Base-by-base conservation (phyloP, 148 eudicot species). In the Dysphania ambrosioides region DNA sequence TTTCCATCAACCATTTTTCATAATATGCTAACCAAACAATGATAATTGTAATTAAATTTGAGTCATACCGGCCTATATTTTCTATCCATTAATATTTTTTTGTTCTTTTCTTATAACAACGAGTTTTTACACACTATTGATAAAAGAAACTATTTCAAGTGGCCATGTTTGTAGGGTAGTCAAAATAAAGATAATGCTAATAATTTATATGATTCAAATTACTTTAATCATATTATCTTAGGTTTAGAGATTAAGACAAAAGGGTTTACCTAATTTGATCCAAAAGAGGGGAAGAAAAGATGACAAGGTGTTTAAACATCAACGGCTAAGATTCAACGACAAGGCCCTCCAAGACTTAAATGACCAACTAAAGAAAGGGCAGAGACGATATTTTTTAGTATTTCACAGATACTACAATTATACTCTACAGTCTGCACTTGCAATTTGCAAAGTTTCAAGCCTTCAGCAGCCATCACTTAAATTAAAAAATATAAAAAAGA, bases 281-380 rank as follows among this genome's bases (percentile, higher is more conserved):
- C 60, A 32, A 47, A 53, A 53, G 58, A 21, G 24, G 24, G 24
- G 21, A 53, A 19, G 24, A 6, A 47, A 19, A 26, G 29, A 70
- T 21, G 59, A 29, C 34, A 29, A 1, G 32, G 27, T 21, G 18
- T 26, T 23, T 21, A 18, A 30, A 41, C 29, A 40, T 49, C 68
- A 62, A 73, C 68, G 76, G 76, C 76, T 11, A 29, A 61, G 68
- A 73, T 73, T 58, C 53, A 72, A 41, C 55, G 16, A 72, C 51
- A 36, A 16, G 32, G 16, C 51, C 10, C 74, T 35, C 16, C 40
- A 29, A 72, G 66, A 8, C 53, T 47, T 44, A 30, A 68, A 35
- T 40, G 61, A 27, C 74, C 62, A 70, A 70, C n/a, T 70, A 21
- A 55, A 55, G 29, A 12, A 69, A n/a, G 24, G 42, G n/a, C n/a